phyloP scores from a whole-genome alignment of 208 protist species.

The Trypanosoma scelopori region DNA sequence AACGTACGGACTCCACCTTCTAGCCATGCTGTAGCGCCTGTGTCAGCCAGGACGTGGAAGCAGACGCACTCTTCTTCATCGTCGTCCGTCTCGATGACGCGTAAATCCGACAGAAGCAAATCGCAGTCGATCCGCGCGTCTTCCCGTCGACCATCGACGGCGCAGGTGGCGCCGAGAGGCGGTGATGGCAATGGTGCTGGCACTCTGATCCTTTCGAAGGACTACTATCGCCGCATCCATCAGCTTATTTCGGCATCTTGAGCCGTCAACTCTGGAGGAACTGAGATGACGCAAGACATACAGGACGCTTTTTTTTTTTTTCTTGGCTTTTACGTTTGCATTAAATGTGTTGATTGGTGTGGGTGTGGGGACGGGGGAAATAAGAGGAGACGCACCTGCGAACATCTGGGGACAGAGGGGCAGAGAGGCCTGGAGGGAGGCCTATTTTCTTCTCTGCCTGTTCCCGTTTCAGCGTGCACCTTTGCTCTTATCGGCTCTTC shows the following conservation, averaged over 20 bases:
- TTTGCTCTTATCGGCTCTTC: neutral
- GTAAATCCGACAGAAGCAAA: neutral
- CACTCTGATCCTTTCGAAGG: slow-evolving; percentile 14
- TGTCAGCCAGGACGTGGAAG: too few species aligned
- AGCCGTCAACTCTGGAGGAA: neutral
- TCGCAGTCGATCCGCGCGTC: neutral
- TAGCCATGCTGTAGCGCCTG: too few species aligned
- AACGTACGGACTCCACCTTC: too few species aligned
- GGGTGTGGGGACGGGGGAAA: neutral
- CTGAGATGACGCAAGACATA: neutral
- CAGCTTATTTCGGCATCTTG: slow-evolving; percentile 11
- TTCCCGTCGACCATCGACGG: neutral
- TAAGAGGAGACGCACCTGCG: neutral
- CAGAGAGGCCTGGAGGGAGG: neutral
- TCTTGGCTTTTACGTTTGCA: slow-evolving; percentile 3
- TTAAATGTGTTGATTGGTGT: too few species aligned
- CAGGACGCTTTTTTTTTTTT: slow-evolving; percentile 13
- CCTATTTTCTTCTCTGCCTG: too few species aligned
- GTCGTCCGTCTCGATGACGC: neutral
- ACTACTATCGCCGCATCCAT: slow-evolving; percentile 21
- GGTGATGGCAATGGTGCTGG: neutral
- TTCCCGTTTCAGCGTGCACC: neutral
- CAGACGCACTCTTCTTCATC: neutral
- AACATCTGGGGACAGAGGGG: neutral
- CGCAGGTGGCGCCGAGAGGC: neutral